Evolutionary conservation across 495 filamentous ascomycete species (phyloP).

Genomic region (Sordaria brevicollis): DNA sequence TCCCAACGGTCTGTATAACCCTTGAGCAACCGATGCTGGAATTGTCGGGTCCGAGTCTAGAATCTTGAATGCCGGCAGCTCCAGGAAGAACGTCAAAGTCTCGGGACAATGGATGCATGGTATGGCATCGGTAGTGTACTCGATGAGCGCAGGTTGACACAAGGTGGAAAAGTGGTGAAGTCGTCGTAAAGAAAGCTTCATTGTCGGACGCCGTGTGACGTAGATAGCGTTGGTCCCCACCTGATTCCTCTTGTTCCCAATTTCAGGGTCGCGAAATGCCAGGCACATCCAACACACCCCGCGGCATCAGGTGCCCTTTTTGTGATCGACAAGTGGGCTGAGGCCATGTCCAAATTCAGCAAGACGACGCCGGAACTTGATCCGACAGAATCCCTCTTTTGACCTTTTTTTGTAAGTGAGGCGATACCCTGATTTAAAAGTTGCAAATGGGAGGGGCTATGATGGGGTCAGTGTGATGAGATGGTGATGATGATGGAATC

Average conservation of each 20-base stretch:
- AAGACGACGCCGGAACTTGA: neutral
- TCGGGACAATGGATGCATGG: neutral
- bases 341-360: neutral
- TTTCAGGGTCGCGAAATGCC: neutral
- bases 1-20: neutral
- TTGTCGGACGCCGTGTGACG: neutral
- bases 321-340: neutral
- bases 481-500: neutral
- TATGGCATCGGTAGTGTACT: neutral
- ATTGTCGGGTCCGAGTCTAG: neutral
- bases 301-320: neutral
- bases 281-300: neutral
- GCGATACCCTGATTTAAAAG: neutral
- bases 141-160: neutral
- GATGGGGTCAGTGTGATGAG: neutral
- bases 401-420: neutral
- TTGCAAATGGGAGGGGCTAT: neutral
- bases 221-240: neutral
- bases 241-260: neutral
- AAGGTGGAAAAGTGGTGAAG: no score
- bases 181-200: neutral
- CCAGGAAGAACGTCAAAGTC: neutral
- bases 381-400: neutral
- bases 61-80: neutral
- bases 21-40: neutral